A percentile compares a stretch with the other conserved stretches of the same genome.
Conservation (phyloP, 2,329 filamentous ascomycete species). For the Aspergillus latus region DNA sequence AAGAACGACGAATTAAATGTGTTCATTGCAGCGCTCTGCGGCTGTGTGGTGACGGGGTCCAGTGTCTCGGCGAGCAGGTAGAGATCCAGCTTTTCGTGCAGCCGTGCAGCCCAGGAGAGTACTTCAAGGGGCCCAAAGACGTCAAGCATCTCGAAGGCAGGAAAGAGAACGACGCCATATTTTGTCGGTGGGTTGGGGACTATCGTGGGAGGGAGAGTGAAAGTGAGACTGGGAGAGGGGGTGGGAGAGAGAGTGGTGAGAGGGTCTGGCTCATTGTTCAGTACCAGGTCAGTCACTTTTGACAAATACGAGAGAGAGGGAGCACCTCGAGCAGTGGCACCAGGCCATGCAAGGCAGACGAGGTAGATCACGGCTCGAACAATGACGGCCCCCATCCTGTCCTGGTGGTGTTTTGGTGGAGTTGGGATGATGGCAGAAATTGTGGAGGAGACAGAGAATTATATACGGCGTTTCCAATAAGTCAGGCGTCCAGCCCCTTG, state of each 20-base stretch:
- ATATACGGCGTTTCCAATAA: no score
- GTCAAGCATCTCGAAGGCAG: constrained; percentile 5
- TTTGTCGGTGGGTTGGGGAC: background rate
- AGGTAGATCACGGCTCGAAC: background rate
- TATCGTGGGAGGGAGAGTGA: background rate
- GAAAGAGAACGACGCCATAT: constrained; percentile 8
- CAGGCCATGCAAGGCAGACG: background rate
- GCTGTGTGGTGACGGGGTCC: background rate
- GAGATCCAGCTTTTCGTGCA: background rate
- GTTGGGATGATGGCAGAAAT: background rate
- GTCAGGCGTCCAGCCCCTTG: no score
- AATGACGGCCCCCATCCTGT: background rate
- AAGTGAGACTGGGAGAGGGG: background rate
- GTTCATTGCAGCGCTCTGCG: background rate
- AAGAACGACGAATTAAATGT: constrained; percentile 2
- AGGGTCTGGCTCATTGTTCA: background rate
- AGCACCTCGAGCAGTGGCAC: background rate
- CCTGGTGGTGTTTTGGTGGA: background rate
- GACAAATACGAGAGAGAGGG: no score
- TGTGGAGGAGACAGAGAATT: background rate
- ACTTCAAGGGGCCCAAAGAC: constrained; percentile 10
- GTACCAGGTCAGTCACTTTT: no score
- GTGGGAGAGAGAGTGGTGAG: background rate
- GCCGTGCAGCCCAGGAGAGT: background rate
- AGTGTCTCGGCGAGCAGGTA: constrained; percentile 4